Conservation (phyloP, 768 basidiomycete genomes). For the Auriculariales sp. region DNA sequence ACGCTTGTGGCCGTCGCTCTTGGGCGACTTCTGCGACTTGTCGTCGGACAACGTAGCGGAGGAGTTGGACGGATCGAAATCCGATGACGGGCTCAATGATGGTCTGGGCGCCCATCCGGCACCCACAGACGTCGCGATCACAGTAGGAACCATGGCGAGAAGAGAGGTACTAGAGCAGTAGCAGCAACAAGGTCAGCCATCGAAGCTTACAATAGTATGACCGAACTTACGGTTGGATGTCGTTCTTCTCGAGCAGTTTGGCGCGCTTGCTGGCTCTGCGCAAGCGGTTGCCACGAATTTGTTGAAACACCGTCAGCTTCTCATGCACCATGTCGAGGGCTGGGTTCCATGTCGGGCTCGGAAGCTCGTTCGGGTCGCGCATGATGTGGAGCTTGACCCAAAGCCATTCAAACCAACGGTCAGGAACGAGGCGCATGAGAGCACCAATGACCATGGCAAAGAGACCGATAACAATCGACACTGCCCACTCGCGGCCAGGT, state of each 20-base stretch:
- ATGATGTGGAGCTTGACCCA: constrained; percentile 44
- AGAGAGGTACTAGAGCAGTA: constrained; percentile 38
- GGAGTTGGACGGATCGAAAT: constrained; percentile 66
- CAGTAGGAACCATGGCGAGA: constrained; percentile 62
- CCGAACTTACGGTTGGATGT: neutral
- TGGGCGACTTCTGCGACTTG: constrained; percentile 66
- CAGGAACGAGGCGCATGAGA: constrained; percentile 69
- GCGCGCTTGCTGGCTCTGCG: constrained; percentile 72
- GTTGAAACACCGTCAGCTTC: constrained; percentile 69
- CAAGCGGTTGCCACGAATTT: constrained; percentile 74
- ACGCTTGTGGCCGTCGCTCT: no score
- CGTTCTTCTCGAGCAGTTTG: constrained; percentile 24
- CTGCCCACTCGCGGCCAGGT: constrained; percentile 79
- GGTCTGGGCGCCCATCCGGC: constrained; percentile 41
- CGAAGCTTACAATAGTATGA: no score
- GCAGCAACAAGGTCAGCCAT: neutral
- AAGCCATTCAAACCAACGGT: constrained; percentile 55
- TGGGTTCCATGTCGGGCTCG: constrained; percentile 58
- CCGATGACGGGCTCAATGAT: constrained; percentile 42
- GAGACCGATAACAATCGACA: constrained; percentile 75
- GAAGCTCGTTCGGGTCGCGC: constrained; percentile 46
- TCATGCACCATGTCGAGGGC: constrained; percentile 76
- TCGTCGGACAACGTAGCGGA: constrained; percentile 77
- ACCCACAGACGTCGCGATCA: constrained; percentile 62
- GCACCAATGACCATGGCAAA: constrained; percentile 81